Base-by-base conservation (phyloP, 1,284 basidiomycete genomes). In the Cryptococcus sp. region DNA sequence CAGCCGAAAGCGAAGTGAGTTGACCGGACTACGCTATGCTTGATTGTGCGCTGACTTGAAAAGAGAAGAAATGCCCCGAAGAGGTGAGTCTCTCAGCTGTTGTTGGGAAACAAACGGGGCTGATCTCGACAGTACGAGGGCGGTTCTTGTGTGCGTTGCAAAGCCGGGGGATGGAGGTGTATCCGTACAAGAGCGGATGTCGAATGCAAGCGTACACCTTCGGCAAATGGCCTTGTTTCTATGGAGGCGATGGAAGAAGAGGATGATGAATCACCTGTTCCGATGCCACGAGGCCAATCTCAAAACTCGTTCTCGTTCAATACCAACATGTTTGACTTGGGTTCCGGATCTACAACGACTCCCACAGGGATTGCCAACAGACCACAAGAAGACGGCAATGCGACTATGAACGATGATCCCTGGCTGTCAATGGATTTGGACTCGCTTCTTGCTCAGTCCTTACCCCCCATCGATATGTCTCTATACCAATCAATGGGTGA, bases 131-230 rank as follows among this genome's bases (percentile, higher is more conserved):
- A 48, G 47, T 48, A 48, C 28, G 47, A 48, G 10, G 28, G 18
- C 4, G 47, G 36, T 13, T 2, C 47, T 19, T 48, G 47, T 25
- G 22, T 48, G 7, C n/a, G 47, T 3, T 48, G 47, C 23, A 40
- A 39, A 24, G 11, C 47, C 7, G 47, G 47, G 7, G 47, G 47
- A 39, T 48, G 47, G 47, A 48, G 39, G 23, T 48, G 47, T 41
- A 37, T 48, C n/a, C 34, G 37, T 4, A 39, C 36, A 39, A 39
- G 36, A 39, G 36, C 36, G 36, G 36, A 39, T 19, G 14, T 39
- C 7, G 36, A 39, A 7, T 19, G 36, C 36, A 39, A 39, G 18
- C 16, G 36, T 39, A 16, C 36, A 39, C 14, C 36, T 7, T 19
- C 36, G 14, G 36, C 36, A 39, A 28, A 28, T 11, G 28, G 28